Evolutionary conservation across 768 basidiomycete genomes (phyloP), one percentile per base, ranked within the genome.

Genomic region (Mycena rosella): DNA sequence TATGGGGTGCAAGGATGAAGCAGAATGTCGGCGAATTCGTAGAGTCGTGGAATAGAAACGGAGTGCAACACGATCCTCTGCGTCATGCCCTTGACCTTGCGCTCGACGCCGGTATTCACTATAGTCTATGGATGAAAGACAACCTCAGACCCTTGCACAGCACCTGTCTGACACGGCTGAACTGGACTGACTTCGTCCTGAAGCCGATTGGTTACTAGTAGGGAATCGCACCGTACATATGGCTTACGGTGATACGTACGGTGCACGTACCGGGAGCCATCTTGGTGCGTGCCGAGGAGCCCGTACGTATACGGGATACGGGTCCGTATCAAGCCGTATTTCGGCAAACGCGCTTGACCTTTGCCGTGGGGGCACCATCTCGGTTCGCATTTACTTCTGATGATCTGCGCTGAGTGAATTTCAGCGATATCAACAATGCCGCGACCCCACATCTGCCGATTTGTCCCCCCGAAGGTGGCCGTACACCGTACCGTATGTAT

Each of bases 401-500:
- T 58, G 18, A 58, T 47, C 42, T 34, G 57, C 20, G 3, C 42
- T 47, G 57, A n/a, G 57, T 58, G 14, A 32, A 58, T 38, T 58
- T 58, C 57, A 58, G 57, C 20, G 34, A 47, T 58, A 24, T 44
- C 26, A 45, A 58, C 24, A 40, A 47, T 58, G 27, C 57, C 57
- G 27, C 27, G n/a, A 30, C 57, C 57, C 20, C 13, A 26, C 5
- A 26, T 18, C 20, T 26, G 32, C 54, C 40, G 22, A 58, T 30
- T 34, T 58, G 20, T 47, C 42, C 44, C 57, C 44, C 57, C 11
- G 17, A 32, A 45, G 57, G 29, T 22, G 57, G 57, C 42, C 57
- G 57, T 59, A 59, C 30, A 44, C 55, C 55, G 27, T 57, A 57
- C 38, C 55, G 55, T 57, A 57, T n/a, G n/a, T n/a, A n/a, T n/a